Evolutionary conservation across 257 asterid species (phyloP), one percentile per base, ranked within the genome.

Genomic region (Plantago elongata): DNA sequence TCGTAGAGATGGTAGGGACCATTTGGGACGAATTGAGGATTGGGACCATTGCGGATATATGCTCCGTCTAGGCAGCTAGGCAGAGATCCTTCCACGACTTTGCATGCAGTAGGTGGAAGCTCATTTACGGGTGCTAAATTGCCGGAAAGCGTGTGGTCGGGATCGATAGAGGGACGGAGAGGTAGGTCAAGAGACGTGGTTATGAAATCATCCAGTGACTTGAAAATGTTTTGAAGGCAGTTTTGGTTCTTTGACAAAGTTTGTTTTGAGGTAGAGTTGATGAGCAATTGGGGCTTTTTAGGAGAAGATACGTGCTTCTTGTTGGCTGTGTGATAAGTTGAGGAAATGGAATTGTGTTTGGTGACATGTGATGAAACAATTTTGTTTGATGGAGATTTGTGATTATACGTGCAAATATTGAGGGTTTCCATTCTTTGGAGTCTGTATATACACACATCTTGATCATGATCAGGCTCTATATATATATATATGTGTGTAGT

Each of bases 41-140:
- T 84, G 22, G 88, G 88, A 30, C 88, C 92, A 48, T 81, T 84
- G n/a, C 88, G 81, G 47, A 84, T 75, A 72, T 81, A 84, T 4
- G 78, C 78, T 16, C 57, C 57, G 57, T 52, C 22, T 1, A 52
- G 57, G 38, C 57, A 52, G 1, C 30, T 9, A 2, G 57, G 57
- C 1, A 51, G 56, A 34, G 37, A 18, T 30, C 57, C 57, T 22
- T 52, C 38, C 13, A 52, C 57, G 13, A 52, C 38, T 8, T 17
- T 11, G 13, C 57, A 52, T 34, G 27, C 57, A 40, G 57, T 52
- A 34, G 57, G 57, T 5, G 57, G 57, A 52, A 52, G 57, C 57
- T 52, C 57, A 34, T 52, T 13, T 7, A 52, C 57, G 8, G 38
- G 57, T 12, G 40, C 22, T 5, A 17, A 18, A 34, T 52, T 52